Evolutionary conservation across 2,329 filamentous ascomycete genomes (phyloP).

Genomic region (Sporothrix sp.): DNA sequence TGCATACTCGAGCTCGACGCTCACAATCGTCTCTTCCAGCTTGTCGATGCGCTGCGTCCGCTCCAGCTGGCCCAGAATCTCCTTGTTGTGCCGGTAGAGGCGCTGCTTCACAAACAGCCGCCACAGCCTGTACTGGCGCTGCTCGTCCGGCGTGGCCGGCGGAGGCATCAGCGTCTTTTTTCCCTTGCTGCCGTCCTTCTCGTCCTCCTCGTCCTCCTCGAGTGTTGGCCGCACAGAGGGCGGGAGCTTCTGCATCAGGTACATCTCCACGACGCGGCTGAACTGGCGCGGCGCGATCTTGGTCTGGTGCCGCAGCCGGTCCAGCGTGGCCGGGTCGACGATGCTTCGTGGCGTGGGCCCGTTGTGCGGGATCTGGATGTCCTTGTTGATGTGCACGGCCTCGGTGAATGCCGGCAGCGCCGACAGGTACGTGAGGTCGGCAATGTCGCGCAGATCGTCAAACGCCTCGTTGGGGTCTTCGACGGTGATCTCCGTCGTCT

Average conservation of each 20-base stretch:
- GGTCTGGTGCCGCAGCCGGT: slow-evolving; percentile 46
- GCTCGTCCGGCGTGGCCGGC: slow-evolving; percentile 42
- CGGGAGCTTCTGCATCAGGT: slow-evolving; percentile 54
- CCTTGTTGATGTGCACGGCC: slow-evolving; percentile 44
- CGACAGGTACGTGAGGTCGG: slow-evolving; percentile 58
- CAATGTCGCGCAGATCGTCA: slow-evolving; percentile 67
- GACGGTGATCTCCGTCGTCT: slow-evolving; percentile 75
- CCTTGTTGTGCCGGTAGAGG: slow-evolving; percentile 64
- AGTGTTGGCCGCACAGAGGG: slow-evolving; percentile 45
- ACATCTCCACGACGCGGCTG: slow-evolving; percentile 63
- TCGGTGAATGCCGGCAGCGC: slow-evolving; percentile 44
- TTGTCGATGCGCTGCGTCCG: slow-evolving; percentile 58
- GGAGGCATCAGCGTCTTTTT: slow-evolving; percentile 16
- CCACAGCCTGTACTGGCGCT: slow-evolving; percentile 61
- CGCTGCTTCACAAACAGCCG: slow-evolving; percentile 66
- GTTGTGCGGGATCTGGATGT: slow-evolving; percentile 38
- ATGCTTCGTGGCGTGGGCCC: slow-evolving; percentile 42
- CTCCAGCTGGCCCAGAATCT: slow-evolving; percentile 61
- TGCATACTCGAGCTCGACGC: slow-evolving; percentile 65
- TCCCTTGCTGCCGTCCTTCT: slow-evolving; percentile 22
- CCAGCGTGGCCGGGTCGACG: slow-evolving; percentile 46
- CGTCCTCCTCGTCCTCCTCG: slow-evolving; percentile 27
- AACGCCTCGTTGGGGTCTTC: slow-evolving; percentile 89
- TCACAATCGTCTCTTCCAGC: slow-evolving; percentile 57
- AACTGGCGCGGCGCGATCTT: slow-evolving; percentile 77